A percentile compares a stretch with the other conserved stretches of the same genome.
Conservation (phyloP, 257 asterid genomes). For the Solanum virginianum region DNA sequence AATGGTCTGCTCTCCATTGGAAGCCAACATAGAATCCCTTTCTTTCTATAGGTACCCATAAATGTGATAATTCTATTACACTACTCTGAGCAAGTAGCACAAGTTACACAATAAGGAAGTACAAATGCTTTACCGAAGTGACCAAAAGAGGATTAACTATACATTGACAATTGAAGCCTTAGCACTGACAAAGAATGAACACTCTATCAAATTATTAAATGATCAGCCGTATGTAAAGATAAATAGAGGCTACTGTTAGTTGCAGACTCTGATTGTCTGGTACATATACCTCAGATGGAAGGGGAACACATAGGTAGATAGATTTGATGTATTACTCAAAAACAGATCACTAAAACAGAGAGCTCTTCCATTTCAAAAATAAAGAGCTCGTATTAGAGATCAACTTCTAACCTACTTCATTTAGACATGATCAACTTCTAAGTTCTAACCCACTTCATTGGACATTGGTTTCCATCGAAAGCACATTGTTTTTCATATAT, state of each 20-base stretch:
- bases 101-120: background rate
- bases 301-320: background rate
- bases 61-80: background rate
- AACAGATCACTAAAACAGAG: background rate
- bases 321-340: background rate
- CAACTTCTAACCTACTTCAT: background rate
- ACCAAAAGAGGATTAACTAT: background rate
- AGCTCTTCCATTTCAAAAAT: background rate
- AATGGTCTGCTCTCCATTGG: background rate
- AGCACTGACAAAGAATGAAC: background rate
- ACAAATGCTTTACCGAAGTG: background rate
- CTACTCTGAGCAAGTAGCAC: background rate
- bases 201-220: background rate
- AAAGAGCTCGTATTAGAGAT: background rate
- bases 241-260: background rate
- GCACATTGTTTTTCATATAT: background rate
- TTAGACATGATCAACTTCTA: background rate
- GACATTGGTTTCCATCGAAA: background rate
- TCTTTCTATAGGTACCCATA: background rate
- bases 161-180: background rate
- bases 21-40: background rate
- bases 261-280: background rate
- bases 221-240: background rate
- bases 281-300: background rate
- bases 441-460: background rate